Conservation (phyloP, 1,139 yeast species). For the Debaryomyces udenii region DNA sequence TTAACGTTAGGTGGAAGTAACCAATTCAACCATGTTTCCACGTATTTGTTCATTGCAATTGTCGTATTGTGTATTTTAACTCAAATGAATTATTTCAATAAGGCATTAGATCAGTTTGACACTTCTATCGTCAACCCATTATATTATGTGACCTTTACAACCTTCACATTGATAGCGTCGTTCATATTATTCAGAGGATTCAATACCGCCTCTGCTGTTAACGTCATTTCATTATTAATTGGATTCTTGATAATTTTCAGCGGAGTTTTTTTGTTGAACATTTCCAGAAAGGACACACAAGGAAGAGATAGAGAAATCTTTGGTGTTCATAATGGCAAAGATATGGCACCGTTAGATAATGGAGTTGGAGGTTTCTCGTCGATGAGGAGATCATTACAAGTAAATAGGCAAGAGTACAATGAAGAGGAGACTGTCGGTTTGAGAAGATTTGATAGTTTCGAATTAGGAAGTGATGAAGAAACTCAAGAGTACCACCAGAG, state of each 20-base stretch:
- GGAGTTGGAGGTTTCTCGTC: slow-evolving; percentile 77
- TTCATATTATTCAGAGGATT: slow-evolving; percentile 86
- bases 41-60: slow-evolving; percentile 77
- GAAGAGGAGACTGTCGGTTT: slow-evolving; percentile 59
- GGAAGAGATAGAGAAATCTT: slow-evolving; percentile 57
- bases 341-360: slow-evolving; percentile 74
- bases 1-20: slow-evolving; percentile 86
- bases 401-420: slow-evolving; percentile 53
- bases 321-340: slow-evolving; percentile 60
- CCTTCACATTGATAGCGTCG: slow-evolving; percentile 84
- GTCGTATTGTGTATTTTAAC: slow-evolving; percentile 83
- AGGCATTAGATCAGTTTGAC: slow-evolving; percentile 90
- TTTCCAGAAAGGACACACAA: slow-evolving; percentile 69
- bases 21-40: slow-evolving; percentile 83
- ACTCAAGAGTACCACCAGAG: slow-evolving; percentile 10
- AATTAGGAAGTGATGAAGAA: slow-evolving; percentile 51
- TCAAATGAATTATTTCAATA: slow-evolving; percentile 92
- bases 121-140: slow-evolving; percentile 91
- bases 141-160: slow-evolving; percentile 89
- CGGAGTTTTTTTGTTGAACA: slow-evolving; percentile 83
- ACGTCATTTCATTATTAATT: slow-evolving; percentile 80
- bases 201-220: slow-evolving; percentile 80
- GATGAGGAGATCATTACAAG: slow-evolving; percentile 66
- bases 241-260: slow-evolving; percentile 87
- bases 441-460: slow-evolving; percentile 66